These are phyloP conservation scores for Orbilia brochopaga DNA, from an alignment of 2,329 filamentous ascomycete species.

Conservation along the genomic window DNA sequence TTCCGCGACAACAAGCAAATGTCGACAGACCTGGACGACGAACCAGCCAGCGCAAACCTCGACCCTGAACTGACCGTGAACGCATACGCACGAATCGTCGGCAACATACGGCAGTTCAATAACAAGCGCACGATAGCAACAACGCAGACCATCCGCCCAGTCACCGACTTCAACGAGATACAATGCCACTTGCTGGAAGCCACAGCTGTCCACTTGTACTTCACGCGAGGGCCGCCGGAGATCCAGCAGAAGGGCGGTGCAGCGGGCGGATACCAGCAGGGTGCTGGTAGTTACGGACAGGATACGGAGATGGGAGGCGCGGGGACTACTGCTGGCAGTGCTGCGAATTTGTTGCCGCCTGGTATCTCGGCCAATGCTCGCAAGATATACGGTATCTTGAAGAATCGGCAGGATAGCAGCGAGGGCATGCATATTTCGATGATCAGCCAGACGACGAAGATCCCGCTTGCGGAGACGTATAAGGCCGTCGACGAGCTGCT, in stretches of 20 bases:
- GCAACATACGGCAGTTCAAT: conserved; percentile 81
- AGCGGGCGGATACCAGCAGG: conserved; percentile 64
- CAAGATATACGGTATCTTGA: conserved; percentile 75
- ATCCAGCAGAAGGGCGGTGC: conserved; percentile 52
- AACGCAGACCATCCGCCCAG: conserved; percentile 77
- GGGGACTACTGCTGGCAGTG: conserved; percentile 58
- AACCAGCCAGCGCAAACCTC: conserved; percentile 59
- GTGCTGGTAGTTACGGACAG: conserved; percentile 47
- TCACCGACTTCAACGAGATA: conserved; percentile 89
- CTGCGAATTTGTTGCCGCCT: conserved; percentile 58
- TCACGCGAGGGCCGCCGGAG: conserved; percentile 71
- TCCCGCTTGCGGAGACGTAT: conserved; percentile 74
- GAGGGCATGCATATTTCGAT: conserved; percentile 83
- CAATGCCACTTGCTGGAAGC: conserved; percentile 90
- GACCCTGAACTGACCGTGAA: conserved; percentile 70
- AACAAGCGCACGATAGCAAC: conserved; percentile 82
- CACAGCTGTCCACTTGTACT: conserved; percentile 83
- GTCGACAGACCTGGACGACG: conserved; percentile 57
- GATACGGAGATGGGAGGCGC: conserved; percentile 56
- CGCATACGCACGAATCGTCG: conserved; percentile 83
- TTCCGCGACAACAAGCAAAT: conserved; percentile 72
- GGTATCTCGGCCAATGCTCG: conserved; percentile 66
- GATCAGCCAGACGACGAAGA: conserved; percentile 70
- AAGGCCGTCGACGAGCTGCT: conserved; percentile 82
- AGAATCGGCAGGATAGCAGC: conserved; percentile 71